Percentiles rank a stretch among this genome's conserved stretches.
These are phyloP conservation scores for Pseudocercospora eumusae DNA, from an alignment of 2,329 filamentous ascomycete species.

Conservation along the genomic window DNA sequence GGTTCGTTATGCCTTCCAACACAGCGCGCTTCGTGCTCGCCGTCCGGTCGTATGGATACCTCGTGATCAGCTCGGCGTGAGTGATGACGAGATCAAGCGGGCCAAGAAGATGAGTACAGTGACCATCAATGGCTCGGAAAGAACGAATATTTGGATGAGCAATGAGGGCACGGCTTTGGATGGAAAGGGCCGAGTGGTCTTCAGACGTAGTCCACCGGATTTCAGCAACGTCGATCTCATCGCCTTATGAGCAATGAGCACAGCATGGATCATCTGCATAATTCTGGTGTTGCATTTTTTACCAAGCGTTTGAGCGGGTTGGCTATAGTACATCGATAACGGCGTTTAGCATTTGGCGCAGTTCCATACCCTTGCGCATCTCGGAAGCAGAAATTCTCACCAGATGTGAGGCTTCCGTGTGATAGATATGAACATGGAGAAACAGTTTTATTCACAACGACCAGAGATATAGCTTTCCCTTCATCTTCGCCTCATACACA, in stretches of 20 bases:
- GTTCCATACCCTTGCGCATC: slow-evolving; percentile 11
- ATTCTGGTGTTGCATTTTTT: neutral
- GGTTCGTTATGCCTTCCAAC: slow-evolving; percentile 85
- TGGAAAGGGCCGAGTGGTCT: slow-evolving; percentile 69
- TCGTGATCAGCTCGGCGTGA: slow-evolving; percentile 83
- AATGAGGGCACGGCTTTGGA: slow-evolving; percentile 90
- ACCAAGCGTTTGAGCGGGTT: neutral
- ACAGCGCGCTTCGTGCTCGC: slow-evolving; percentile 79
- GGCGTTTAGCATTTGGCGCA: slow-evolving; percentile 3
- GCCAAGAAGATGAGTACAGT: slow-evolving; percentile 73
- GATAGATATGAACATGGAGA: neutral
- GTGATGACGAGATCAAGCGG: slow-evolving; percentile 82
- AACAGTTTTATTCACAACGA: neutral
- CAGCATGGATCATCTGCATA: neutral
- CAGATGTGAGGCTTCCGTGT: neutral
- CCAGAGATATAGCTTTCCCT: neutral
- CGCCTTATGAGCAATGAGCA: slow-evolving; percentile 57
- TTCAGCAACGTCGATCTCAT: slow-evolving; percentile 84
- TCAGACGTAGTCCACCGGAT: slow-evolving; percentile 39
- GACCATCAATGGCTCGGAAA: slow-evolving; percentile 39
- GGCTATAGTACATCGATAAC: neutral
- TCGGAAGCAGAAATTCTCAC: slow-evolving; percentile 1
- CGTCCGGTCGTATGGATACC: slow-evolving; percentile 93
- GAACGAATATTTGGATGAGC: slow-evolving; percentile 75
- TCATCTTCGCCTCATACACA: neutral